These are phyloP conservation scores for Sordariomycetes sp. DNA, from an alignment of 2,329 filamentous ascomycete species.

Conservation along the genomic window DNA sequence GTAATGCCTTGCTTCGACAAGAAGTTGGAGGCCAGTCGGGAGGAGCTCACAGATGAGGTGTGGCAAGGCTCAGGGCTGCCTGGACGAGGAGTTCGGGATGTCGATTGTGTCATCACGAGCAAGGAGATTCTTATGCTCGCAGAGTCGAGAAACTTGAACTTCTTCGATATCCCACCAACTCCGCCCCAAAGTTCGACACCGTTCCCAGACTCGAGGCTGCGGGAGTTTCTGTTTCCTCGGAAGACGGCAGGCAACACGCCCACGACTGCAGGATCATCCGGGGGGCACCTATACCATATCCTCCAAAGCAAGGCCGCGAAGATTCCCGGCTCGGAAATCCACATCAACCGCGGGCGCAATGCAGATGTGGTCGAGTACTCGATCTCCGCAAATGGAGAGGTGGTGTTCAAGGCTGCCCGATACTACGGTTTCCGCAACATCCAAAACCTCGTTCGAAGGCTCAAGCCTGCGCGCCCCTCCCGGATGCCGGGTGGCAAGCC, in stretches of 20 bases:
- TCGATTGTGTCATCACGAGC: constrained; percentile 96
- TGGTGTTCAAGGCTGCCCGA: constrained; percentile 70
- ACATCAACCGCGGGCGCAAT: constrained; percentile 70
- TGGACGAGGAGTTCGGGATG: constrained; percentile 62
- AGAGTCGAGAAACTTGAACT: constrained; percentile 67
- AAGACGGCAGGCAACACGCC: constrained; percentile 26
- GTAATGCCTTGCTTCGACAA: constrained; percentile 99
- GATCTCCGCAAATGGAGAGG: constrained; percentile 47
- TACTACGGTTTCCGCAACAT: constrained; percentile 99
- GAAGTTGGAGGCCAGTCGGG: constrained; percentile 90
- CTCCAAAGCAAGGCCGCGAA: constrained; percentile 64
- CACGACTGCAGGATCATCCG: constrained; percentile 65
- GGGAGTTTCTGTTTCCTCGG: constrained; percentile 66
- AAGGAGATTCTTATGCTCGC: constrained; percentile 89
- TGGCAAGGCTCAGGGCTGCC: constrained; percentile 51
- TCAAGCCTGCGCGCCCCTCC: constrained; percentile 73
- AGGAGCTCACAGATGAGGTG: constrained; percentile 75
- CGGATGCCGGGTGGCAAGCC: constrained; percentile 70
- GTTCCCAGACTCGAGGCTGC: constrained; percentile 66
- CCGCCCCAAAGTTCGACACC: constrained; percentile 29
- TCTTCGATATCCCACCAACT: constrained; percentile 58
- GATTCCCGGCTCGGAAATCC: constrained; percentile 63
- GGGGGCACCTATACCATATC: constrained; percentile 81
- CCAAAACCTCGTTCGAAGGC: constrained; percentile 86
- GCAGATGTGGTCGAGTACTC: constrained; percentile 83